phyloP scores from a whole-genome alignment of 2,329 filamentous ascomycete genomes.

The Colletotrichum eleusines region DNA sequence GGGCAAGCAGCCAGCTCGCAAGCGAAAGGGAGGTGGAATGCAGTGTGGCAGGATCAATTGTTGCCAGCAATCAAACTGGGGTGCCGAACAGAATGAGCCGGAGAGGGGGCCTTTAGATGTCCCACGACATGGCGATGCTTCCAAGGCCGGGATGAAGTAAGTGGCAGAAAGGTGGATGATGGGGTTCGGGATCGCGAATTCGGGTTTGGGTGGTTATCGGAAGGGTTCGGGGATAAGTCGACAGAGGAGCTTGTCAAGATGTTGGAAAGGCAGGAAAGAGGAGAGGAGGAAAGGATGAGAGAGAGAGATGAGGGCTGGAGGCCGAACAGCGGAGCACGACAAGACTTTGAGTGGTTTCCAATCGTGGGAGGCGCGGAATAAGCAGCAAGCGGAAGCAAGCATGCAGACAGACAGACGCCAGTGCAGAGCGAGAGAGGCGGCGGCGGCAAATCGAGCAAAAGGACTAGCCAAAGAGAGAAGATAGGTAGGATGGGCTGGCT shows the following conservation, averaged over 20 bases:
- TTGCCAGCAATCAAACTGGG: slow-evolving; percentile 9
- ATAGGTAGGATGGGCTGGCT: slow-evolving; percentile 11
- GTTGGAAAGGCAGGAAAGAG: slow-evolving; percentile 12
- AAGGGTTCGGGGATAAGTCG: slow-evolving; percentile 8
- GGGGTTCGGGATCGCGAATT: neutral
- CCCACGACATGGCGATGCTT: slow-evolving; percentile 36
- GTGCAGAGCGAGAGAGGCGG: slow-evolving; percentile 7
- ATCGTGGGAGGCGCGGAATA: slow-evolving; percentile 29
- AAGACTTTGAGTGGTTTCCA: slow-evolving; percentile 36
- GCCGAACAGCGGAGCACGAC: slow-evolving; percentile 22
- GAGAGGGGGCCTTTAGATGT: slow-evolving; percentile 24
- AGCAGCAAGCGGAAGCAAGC: slow-evolving; percentile 9
- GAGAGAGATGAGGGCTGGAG: neutral
- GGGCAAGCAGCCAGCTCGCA: slow-evolving; percentile 2
- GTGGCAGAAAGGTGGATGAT: no score
- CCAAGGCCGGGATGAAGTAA: slow-evolving; percentile 12
- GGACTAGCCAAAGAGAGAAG: slow-evolving; percentile 29
- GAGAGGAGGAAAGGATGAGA: slow-evolving; percentile 6
- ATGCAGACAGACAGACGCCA: neutral
- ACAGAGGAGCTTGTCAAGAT: slow-evolving; percentile 9
- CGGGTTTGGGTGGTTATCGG: neutral
- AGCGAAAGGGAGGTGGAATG: slow-evolving; percentile 7
- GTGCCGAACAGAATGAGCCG: neutral
- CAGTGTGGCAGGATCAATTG: neutral
- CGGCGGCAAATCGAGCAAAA: slow-evolving; percentile 33